These are phyloP conservation scores for Trichomonas vaginalis DNA, from an alignment of 208 protist genomes.

Conservation along the genomic window DNA sequence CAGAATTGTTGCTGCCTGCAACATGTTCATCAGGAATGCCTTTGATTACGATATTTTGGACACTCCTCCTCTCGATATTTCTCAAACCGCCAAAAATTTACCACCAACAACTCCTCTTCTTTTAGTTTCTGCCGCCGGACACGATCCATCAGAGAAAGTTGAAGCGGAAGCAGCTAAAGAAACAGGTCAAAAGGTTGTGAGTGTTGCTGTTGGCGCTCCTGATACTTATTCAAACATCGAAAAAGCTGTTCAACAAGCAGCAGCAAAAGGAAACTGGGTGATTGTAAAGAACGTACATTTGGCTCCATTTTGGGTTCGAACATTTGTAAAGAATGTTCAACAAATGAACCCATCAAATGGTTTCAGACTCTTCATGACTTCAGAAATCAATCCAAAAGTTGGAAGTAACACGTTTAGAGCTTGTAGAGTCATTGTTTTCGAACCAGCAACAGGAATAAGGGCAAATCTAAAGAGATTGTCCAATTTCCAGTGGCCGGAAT, in stretches of 20 bases:
- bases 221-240: slow-evolving; percentile 73
- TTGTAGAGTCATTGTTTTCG: slow-evolving; percentile 50
- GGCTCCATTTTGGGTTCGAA: slow-evolving; percentile 65
- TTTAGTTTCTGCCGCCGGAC: slow-evolving; percentile 62
- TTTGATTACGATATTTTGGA: slow-evolving; percentile 35
- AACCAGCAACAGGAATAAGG: slow-evolving; percentile 78
- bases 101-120: slow-evolving; percentile 52
- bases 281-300: slow-evolving; percentile 95
- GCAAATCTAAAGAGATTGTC: slow-evolving; percentile 62
- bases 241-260: slow-evolving; percentile 56
- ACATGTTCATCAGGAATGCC: slow-evolving; percentile 38
- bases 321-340: slow-evolving; percentile 82
- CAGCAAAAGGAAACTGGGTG: slow-evolving; percentile 67
- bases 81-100: slow-evolving; percentile 42
- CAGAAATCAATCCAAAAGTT: slow-evolving; percentile 60
- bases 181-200: slow-evolving; percentile 10
- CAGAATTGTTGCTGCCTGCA: slow-evolving; percentile 28
- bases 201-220: slow-evolving; percentile 78
- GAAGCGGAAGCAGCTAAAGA: slow-evolving; percentile 56
- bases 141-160: slow-evolving; percentile 64
- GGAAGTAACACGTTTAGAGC: slow-evolving; percentile 27
- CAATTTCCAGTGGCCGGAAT: slow-evolving; percentile 35
- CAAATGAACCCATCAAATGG: slow-evolving; percentile 41
- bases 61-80: neutral
- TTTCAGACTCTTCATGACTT: slow-evolving; percentile 88